A percentile compares a stretch with the other conserved stretches of the same genome.
Conservation (phyloP, 768 basidiomycete genomes). For the Coprinellus micaceus region DNA sequence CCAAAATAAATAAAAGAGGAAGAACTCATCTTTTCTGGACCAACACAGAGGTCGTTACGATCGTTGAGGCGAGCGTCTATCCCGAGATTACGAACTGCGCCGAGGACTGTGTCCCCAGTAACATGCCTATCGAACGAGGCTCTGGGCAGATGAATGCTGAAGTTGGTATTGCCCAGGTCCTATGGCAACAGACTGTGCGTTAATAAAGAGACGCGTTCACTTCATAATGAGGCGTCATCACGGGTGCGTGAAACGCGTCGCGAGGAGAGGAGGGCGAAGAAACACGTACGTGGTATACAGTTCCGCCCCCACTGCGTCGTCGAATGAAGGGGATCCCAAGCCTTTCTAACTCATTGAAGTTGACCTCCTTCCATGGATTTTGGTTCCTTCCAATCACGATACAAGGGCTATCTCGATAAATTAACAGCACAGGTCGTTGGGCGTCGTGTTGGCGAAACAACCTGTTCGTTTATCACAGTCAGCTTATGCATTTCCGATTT, state of each 20-base stretch:
- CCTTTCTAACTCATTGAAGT: constrained; percentile 55
- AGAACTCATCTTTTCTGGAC: constrained; percentile 79
- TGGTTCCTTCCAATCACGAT: constrained; percentile 95
- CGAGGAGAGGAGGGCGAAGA: background rate
- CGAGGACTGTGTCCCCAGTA: constrained; percentile 74
- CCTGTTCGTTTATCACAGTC: constrained; percentile 18
- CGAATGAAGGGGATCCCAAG: constrained; percentile 71
- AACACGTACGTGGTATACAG: constrained; percentile 85
- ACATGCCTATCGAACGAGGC: constrained; percentile 71
- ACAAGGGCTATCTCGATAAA: constrained; percentile 86
- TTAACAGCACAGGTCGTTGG: constrained; percentile 67
- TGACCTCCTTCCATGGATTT: constrained; percentile 98
- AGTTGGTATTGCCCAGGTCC: constrained; percentile 98
- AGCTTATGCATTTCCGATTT: no score
- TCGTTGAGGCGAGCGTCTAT: constrained; percentile 81
- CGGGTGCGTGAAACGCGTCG: background rate
- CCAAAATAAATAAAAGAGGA: background rate
- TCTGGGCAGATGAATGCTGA: constrained; percentile 88
- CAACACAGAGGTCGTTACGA: constrained; percentile 87
- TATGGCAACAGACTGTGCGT: constrained; percentile 26
- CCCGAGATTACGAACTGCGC: constrained; percentile 73
- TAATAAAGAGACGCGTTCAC: background rate
- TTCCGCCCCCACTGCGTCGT: constrained; percentile 88
- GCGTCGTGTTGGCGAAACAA: constrained; percentile 71
- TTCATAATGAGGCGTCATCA: background rate